Percentiles rank a stretch among this genome's conserved stretches.
phyloP scores from a whole-genome alignment of 805 yeast genomes.

The Schizosaccharomyces osmophilus region DNA sequence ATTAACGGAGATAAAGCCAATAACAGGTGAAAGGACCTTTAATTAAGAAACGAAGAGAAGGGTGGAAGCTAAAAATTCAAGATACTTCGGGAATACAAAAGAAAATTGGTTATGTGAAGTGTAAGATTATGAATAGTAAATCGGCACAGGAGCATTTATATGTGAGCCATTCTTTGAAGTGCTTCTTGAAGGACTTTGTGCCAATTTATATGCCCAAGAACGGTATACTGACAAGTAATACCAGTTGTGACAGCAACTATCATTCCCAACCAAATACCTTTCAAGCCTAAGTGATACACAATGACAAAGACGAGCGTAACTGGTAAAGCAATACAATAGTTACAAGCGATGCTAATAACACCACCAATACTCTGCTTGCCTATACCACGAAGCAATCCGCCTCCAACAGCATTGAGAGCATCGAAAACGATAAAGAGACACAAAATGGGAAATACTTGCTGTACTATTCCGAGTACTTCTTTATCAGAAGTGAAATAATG shows the following conservation, averaged over 20 bases:
- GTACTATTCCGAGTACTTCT: slow-evolving; percentile 29
- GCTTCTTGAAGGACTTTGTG: background rate
- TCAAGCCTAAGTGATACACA: background rate
- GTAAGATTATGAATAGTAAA: too few relatives aligned
- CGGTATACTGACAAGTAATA: background rate
- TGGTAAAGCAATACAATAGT: slow-evolving; percentile 57
- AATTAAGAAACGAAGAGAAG: too few relatives aligned
- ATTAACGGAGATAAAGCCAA: too few relatives aligned
- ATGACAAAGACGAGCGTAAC: slow-evolving; percentile 29
- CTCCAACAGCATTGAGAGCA: slow-evolving; percentile 44
- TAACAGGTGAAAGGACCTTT: too few relatives aligned
- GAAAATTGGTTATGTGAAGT: too few relatives aligned
- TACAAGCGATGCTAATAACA: slow-evolving; percentile 36
- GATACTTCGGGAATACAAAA: too few relatives aligned
- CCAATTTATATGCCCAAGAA: background rate
- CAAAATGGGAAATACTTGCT: slow-evolving; percentile 30
- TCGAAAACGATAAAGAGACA: slow-evolving; percentile 51
- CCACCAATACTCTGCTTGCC: slow-evolving; percentile 68
- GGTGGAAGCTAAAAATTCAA: too few relatives aligned
- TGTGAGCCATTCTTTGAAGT: background rate
- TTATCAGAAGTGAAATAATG: slow-evolving; percentile 34
- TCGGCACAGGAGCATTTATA: background rate
- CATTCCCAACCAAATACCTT: background rate
- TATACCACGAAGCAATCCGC: slow-evolving; percentile 67
- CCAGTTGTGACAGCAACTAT: background rate